phyloP scores from a whole-genome alignment of 495 filamentous ascomycete genomes.

The Aspergillus sclerotioniger region DNA sequence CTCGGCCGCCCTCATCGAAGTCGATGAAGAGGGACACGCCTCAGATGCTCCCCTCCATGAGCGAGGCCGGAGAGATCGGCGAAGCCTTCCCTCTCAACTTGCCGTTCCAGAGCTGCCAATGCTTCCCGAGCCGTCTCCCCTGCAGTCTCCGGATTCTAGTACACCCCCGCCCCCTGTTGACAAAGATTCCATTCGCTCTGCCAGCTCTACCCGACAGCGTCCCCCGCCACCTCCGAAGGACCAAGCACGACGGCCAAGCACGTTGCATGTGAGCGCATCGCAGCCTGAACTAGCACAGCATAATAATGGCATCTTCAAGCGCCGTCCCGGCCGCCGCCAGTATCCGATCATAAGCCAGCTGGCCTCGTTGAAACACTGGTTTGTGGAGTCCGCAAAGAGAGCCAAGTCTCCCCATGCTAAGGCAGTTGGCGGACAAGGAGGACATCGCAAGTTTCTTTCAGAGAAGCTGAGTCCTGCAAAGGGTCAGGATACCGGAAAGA shows the following conservation, averaged over 20 bases:
- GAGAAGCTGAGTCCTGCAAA: constrained; percentile 47
- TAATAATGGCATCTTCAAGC: constrained; percentile 54
- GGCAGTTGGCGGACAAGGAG: constrained; percentile 23
- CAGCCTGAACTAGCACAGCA: constrained; percentile 61
- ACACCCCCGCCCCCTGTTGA: constrained; percentile 64
- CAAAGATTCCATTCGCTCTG: constrained; percentile 72
- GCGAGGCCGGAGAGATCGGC: constrained; percentile 54
- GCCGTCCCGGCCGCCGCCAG: constrained; percentile 55
- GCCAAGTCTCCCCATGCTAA: constrained; percentile 61
- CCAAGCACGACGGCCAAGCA: constrained; percentile 67
- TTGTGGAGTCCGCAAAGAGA: constrained; percentile 73
- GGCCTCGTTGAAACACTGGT: constrained; percentile 85
- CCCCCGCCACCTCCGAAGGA: constrained; percentile 89
- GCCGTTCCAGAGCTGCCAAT: constrained; percentile 66
- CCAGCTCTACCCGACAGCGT: constrained; percentile 64
- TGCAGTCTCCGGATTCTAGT: constrained; percentile 38
- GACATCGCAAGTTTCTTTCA: constrained; percentile 38
- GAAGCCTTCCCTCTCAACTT: constrained; percentile 52
- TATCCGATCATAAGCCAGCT: constrained; percentile 74
- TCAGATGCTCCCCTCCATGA: constrained; percentile 31
- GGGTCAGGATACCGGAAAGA: constrained; percentile 37
- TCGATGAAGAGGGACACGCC: constrained; percentile 65
- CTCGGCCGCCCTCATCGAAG: constrained; percentile 68
- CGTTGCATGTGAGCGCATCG: constrained; percentile 74
- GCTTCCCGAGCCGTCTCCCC: constrained; percentile 58